Evolutionary conservation across 106 monocot species (phyloP), one percentile per base, ranked within the genome.

Genomic region (Allium cepa): DNA sequence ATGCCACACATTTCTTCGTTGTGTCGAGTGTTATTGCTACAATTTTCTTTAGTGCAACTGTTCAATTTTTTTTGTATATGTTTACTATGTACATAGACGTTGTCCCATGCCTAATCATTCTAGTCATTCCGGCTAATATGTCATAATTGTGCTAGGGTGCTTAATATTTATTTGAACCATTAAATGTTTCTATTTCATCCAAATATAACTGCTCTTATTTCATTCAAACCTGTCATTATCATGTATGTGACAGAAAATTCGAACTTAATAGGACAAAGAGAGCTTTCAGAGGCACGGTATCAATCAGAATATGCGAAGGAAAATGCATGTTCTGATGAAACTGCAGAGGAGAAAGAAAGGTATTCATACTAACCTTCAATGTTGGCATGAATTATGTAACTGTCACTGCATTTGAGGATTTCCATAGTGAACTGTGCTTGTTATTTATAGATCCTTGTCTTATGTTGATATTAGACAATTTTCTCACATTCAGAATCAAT

Each of bases 401-500:
- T 26, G 26, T 27, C 53, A 18, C 26, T 26, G 14, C 1, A 67
- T 51, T 4, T 67, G 18, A 27, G 17, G 27, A 26, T 9, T 47
- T 17, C 22, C 22, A 22, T 22, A 22, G 22, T 22, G 22, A 55
- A 36, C 51, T 51, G 50, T 47, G 16, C 49, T 12, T 45, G 17
- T 66, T 22, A 50, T 4, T 36, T 66, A 22, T 22, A 22, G 22
- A 22, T 10, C 9, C 16, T 50, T 66, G 17, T 47, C 50, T 26
- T 66, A 12, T 66, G 2, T 51, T 28, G 64, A 66, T 50, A 22
- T 11, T 10, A 18, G 22, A 1, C 22, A 22, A 22, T 22, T 55
- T 68, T 53, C 53, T 68, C 28, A 9, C 17, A 46, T 77, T 67
- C 71, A 88, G 94, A 61, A 50, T 22, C 22, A 22, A 48, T 56